Percentiles rank a stretch among this genome's conserved stretches.
Conservation (phyloP, 306 rosid genomes). For the Dalbergia cochinchinensis region DNA sequence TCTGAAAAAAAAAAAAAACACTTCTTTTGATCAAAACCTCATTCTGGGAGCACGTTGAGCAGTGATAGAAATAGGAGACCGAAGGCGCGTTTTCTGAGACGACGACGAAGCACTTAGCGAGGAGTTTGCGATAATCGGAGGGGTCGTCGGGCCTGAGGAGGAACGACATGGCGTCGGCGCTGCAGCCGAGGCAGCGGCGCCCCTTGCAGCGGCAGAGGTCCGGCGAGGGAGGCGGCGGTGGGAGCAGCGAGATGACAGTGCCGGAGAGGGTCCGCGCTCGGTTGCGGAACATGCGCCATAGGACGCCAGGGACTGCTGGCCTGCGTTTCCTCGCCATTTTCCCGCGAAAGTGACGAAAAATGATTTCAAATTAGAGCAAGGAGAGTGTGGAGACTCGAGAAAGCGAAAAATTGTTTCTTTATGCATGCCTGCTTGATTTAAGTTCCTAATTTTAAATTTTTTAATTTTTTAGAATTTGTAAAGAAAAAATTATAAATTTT, state of each 20-base stretch:
- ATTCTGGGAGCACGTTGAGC: slow-evolving; percentile 56
- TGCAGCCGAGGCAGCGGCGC: slow-evolving; percentile 59
- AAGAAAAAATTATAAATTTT: no score
- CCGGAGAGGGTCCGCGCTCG: slow-evolving; percentile 60
- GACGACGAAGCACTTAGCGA: slow-evolving; percentile 60
- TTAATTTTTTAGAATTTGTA: no score
- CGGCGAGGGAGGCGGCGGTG: slow-evolving; percentile 51
- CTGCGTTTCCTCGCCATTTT: slow-evolving; percentile 64
- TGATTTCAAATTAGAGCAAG: background rate
- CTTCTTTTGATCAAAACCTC: slow-evolving; percentile 51
- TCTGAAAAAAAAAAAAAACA: background rate
- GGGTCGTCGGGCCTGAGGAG: slow-evolving; percentile 72
- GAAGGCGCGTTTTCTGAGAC: slow-evolving; percentile 56
- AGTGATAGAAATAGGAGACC: slow-evolving; percentile 32
- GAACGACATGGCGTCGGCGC: slow-evolving; percentile 39
- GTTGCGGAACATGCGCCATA: slow-evolving; percentile 67
- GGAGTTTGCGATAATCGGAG: slow-evolving; percentile 57
- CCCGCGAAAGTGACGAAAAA: slow-evolving; percentile 37
- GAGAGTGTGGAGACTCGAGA: background rate
- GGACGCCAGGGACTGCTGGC: slow-evolving; percentile 62
- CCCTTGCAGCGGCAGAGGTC: slow-evolving; percentile 58
- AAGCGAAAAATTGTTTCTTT: no score
- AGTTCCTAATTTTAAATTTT: no score
- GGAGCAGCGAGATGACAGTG: slow-evolving; percentile 61
- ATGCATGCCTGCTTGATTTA: no score